These are phyloP conservation scores for Penicillium rolfsii DNA, from an alignment of 2,329 filamentous ascomycete genomes.

Conservation along the genomic window DNA sequence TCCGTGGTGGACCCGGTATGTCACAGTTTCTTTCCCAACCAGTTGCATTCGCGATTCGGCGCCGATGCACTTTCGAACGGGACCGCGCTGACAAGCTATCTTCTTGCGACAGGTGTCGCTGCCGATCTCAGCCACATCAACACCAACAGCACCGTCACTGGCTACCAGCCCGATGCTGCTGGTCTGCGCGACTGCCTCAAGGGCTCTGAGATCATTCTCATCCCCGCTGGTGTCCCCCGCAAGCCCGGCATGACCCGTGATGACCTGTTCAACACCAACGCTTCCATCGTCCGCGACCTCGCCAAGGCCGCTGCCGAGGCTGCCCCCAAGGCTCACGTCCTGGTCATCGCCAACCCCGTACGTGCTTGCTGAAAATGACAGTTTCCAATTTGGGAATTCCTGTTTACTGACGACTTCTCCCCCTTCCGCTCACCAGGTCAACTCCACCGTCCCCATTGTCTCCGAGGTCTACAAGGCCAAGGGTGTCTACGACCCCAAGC, in stretches of 20 bases:
- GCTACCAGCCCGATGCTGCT: slow-evolving; percentile 76
- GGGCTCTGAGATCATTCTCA: slow-evolving; percentile 90
- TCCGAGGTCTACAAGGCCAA: slow-evolving; percentile 94
- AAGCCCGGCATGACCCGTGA: slow-evolving; percentile 99
- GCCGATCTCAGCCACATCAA: slow-evolving; percentile 99
- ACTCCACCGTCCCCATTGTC: slow-evolving; percentile 98
- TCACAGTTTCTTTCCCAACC: slow-evolving; percentile 24
- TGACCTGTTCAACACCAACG: slow-evolving; percentile 99
- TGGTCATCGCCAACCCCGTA: slow-evolving; percentile 97
- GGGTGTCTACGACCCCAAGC: slow-evolving; percentile 98
- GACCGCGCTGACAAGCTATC: neutral
- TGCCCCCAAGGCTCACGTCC: slow-evolving; percentile 88
- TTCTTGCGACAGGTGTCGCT: slow-evolving; percentile 73
- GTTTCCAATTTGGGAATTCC: neutral
- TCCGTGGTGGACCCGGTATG: slow-evolving; percentile 88
- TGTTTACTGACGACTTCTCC: neutral
- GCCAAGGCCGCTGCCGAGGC: slow-evolving; percentile 91
- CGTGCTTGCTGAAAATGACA: slow-evolving; percentile 28
- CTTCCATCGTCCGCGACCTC: slow-evolving; percentile 97
- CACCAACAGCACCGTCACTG: slow-evolving; percentile 93
- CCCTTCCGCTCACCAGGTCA: slow-evolving; percentile 62
- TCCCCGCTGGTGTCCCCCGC: slow-evolving; percentile 96
- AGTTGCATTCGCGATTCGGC: neutral
- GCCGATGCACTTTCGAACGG: neutral
- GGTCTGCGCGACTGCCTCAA: slow-evolving; percentile 80